phyloP scores from a whole-genome alignment of 2,329 filamentous ascomycete species.

The Aspergillus hiratsukae region DNA sequence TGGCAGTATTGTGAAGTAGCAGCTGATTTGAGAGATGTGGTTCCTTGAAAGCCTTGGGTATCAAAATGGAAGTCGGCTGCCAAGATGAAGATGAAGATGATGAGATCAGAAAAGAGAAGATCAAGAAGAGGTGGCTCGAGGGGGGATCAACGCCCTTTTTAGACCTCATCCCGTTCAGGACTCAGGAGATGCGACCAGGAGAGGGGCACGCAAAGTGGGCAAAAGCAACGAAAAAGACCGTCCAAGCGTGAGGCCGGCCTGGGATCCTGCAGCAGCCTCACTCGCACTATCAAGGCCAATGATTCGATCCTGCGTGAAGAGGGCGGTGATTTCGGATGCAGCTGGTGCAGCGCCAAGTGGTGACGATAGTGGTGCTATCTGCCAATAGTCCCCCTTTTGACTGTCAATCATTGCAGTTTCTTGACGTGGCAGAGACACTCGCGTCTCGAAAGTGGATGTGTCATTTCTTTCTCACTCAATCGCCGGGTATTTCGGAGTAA shows the following conservation, averaged over 20 bases:
- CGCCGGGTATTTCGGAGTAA: background rate
- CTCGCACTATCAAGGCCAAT: constrained; percentile 6
- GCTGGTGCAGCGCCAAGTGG: constrained; percentile 13
- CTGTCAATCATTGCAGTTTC: background rate
- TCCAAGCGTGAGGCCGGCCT: constrained; percentile 14
- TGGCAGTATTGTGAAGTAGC: background rate
- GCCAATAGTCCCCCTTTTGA: constrained; percentile 11
- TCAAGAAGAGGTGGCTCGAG: background rate
- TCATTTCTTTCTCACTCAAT: constrained; percentile 3
- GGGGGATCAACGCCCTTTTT: constrained; percentile 23
- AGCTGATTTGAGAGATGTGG: background rate
- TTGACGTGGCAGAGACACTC: constrained; percentile 19
- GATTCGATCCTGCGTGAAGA: constrained; percentile 19
- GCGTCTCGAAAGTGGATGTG: constrained; percentile 3
- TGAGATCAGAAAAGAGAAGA: background rate
- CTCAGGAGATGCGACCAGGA: background rate
- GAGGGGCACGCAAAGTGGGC: constrained; percentile 8
- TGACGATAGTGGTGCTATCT: constrained; percentile 7
- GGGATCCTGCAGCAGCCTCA: constrained; percentile 13
- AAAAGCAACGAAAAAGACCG: constrained; percentile 9
- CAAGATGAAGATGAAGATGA: background rate
- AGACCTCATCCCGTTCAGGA: background rate
- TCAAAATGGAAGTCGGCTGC: background rate
- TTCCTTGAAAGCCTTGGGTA: background rate
- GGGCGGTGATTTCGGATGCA: constrained; percentile 13